Conservation (phyloP, 768 basidiomycete genomes). For the Russula sp. region DNA sequence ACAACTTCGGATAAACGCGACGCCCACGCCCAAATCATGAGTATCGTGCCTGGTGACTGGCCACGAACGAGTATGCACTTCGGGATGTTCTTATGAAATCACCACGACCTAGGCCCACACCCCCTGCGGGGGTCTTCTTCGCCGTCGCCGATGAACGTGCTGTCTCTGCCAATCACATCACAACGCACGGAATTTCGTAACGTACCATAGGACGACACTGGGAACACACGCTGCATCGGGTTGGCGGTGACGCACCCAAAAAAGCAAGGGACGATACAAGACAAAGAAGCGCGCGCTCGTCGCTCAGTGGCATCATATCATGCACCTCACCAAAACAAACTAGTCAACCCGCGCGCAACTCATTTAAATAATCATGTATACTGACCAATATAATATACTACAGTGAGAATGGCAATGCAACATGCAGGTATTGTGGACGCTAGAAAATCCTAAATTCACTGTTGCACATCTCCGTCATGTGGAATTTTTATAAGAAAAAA, state of each 20-base stretch:
- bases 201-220: constrained; percentile 45
- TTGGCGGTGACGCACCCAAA: constrained; percentile 19
- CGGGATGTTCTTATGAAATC: constrained; percentile 52
- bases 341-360: too few species aligned
- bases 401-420: too few species aligned
- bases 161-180: constrained; percentile 61
- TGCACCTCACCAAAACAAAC: too few species aligned
- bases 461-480: too few species aligned
- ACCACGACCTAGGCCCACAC: constrained; percentile 34
- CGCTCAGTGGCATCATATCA: too few species aligned
- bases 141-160: constrained; percentile 47
- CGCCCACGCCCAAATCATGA: constrained; percentile 13
- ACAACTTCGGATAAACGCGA: constrained; percentile 32
- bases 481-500: too few species aligned
- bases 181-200: constrained; percentile 56
- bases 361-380: too few species aligned
- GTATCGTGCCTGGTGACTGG: not conserved
- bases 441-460: too few species aligned
- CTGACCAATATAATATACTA: too few species aligned
- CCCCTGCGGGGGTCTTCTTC: constrained; percentile 35
- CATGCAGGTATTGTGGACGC: too few species aligned
- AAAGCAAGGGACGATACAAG: too few species aligned
- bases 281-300: not conserved
- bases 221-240: constrained; percentile 61
- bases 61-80: constrained; percentile 30